Evolutionary conservation across 805 yeast genomes (phyloP).

Genomic region (Schwanniomyces pseudopolymorphus): DNA sequence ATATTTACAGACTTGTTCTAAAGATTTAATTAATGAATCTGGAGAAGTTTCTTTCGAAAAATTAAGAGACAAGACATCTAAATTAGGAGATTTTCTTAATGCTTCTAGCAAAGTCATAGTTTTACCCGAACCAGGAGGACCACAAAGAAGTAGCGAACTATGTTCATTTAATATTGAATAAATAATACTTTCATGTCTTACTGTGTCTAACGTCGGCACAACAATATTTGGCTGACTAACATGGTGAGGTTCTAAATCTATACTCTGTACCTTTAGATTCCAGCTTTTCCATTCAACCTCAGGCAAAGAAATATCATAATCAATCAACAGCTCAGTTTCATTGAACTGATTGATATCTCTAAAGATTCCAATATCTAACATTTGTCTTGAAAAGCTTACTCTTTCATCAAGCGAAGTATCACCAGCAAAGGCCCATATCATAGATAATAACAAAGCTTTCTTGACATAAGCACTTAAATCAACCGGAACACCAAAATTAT

Average conservation of each 20-base stretch:
- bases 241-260: slow-evolving; percentile 56
- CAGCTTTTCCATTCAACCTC: slow-evolving; percentile 49
- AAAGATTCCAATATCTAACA: slow-evolving; percentile 21
- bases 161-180: slow-evolving; percentile 55
- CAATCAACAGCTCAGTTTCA: slow-evolving; percentile 11
- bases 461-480: slow-evolving; percentile 24
- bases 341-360: slow-evolving; percentile 3
- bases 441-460: slow-evolving; percentile 35
- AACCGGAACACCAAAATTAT: slow-evolving; percentile 9
- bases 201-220: slow-evolving; percentile 78
- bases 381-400: slow-evolving; percentile 28
- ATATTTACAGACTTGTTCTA: slow-evolving; percentile 74
- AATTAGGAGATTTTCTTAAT: slow-evolving; percentile 53
- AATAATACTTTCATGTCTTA: slow-evolving; percentile 62
- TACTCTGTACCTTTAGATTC: slow-evolving; percentile 35
- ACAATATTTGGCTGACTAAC: slow-evolving; percentile 62
- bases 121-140: slow-evolving; percentile 97
- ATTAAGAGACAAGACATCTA: slow-evolving; percentile 67
- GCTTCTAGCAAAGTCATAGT: slow-evolving; percentile 85
- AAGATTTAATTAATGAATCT: slow-evolving; percentile 52
- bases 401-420: slow-evolving; percentile 45
- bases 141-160: slow-evolving; percentile 71
- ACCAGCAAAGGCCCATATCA: slow-evolving; percentile 69
- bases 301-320: slow-evolving; percentile 45
- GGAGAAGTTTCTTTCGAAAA: slow-evolving; percentile 82